Conservation (phyloP, 768 basidiomycete species). For the Cubamyces lactineus region DNA sequence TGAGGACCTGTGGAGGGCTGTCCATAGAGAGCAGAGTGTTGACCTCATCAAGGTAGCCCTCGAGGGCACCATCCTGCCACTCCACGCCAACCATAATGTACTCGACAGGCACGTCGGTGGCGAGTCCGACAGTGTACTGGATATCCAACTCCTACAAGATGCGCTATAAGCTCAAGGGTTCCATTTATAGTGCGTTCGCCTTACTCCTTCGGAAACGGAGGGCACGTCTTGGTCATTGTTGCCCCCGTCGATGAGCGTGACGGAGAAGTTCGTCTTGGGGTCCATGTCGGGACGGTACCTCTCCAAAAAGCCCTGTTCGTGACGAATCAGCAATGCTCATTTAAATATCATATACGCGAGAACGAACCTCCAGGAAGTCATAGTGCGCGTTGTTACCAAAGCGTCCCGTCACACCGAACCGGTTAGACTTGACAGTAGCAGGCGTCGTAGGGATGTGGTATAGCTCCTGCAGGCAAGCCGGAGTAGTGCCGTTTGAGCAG, state of each 20-base stretch:
- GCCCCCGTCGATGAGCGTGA: slow-evolving; percentile 48
- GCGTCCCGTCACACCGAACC: slow-evolving; percentile 37
- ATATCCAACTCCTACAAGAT: slow-evolving; percentile 36
- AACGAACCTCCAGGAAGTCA: slow-evolving; percentile 5
- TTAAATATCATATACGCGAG: too few relatives aligned
- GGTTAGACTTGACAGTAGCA: slow-evolving; percentile 28
- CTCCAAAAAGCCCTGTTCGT: slow-evolving; percentile 53
- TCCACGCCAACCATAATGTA: slow-evolving; percentile 32
- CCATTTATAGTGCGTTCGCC: slow-evolving; percentile 27
- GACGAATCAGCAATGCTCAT: slow-evolving; percentile 37
- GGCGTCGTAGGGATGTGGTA: slow-evolving; percentile 33
- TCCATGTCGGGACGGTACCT: slow-evolving; percentile 22
- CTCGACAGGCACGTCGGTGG: slow-evolving; percentile 32
- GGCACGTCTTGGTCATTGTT: slow-evolving; percentile 51
- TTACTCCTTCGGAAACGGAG: slow-evolving; percentile 63
- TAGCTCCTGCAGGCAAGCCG: slow-evolving; percentile 34
- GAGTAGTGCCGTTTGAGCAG: slow-evolving; percentile 33
- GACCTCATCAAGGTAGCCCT: slow-evolving; percentile 49
- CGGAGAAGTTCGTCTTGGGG: slow-evolving; percentile 21
- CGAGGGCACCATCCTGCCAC: slow-evolving; percentile 25
- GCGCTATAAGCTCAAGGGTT: neutral
- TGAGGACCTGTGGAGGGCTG: slow-evolving; percentile 56
- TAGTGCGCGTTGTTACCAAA: slow-evolving; percentile 35
- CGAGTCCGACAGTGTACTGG: slow-evolving; percentile 36
- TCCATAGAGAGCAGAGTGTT: slow-evolving; percentile 50